Evolutionary conservation across 148 eudicot species (phyloP).

Genomic region (Persicaria tinctoria): DNA sequence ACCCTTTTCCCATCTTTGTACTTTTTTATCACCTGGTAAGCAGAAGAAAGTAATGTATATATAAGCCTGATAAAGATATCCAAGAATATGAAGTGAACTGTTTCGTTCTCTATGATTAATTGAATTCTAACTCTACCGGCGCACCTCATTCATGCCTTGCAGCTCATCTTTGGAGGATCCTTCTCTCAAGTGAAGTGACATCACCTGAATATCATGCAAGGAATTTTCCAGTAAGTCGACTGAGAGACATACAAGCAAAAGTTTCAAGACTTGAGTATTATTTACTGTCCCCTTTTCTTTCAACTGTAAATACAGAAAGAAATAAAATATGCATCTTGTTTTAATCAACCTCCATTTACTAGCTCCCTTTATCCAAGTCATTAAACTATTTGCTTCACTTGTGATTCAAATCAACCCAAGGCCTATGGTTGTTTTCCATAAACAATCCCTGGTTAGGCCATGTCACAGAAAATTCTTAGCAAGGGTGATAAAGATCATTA

Average conservation of each 20-base stretch:
- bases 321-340: background rate
- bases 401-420: background rate
- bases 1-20: constrained; percentile 49
- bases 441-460: background rate
- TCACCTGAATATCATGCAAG: constrained; percentile 35
- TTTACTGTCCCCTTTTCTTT: background rate
- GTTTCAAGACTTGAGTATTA: background rate
- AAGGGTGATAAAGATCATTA: background rate
- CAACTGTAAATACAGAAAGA: background rate
- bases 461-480: background rate
- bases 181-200: constrained; percentile 60
- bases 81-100: background rate
- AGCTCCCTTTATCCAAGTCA: background rate
- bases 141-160: constrained; percentile 60
- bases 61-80: background rate
- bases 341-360: background rate
- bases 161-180: constrained; percentile 41
- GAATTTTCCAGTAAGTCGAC: constrained; percentile 4
- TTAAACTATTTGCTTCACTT: background rate
- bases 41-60: background rate
- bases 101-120: background rate
- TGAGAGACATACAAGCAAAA: background rate
- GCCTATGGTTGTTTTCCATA: background rate
- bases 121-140: background rate
- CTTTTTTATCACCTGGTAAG: constrained; percentile 49